phyloP scores from a whole-genome alignment of 495 filamentous ascomycete genomes.

The Talaromyces liani region DNA sequence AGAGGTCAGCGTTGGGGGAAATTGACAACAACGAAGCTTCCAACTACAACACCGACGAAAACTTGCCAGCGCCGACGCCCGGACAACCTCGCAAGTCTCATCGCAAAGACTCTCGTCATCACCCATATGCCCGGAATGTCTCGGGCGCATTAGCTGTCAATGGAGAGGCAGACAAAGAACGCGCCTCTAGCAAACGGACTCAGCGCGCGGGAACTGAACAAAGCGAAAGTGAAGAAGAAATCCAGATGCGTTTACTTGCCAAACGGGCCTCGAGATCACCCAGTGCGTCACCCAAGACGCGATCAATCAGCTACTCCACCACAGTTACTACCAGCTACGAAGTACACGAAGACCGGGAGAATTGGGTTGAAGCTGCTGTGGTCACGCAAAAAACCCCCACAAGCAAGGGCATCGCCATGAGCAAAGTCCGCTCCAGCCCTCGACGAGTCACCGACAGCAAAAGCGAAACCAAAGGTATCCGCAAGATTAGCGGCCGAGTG shows the following conservation, averaged over 20 bases:
- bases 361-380: slow-evolving; percentile 32
- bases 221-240: slow-evolving; percentile 73
- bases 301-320: slow-evolving; percentile 44
- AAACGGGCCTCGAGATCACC: slow-evolving; percentile 50
- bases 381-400: slow-evolving; percentile 57
- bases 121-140: slow-evolving; percentile 43
- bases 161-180: slow-evolving; percentile 28
- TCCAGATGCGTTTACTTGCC: slow-evolving; percentile 59
- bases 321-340: slow-evolving; percentile 39
- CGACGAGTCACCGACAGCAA: slow-evolving; percentile 49
- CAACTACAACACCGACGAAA: slow-evolving; percentile 55
- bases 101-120: slow-evolving; percentile 50
- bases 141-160: slow-evolving; percentile 34
- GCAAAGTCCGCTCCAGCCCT: slow-evolving; percentile 67
- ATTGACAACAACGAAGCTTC: slow-evolving; percentile 69
- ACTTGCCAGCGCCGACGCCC: slow-evolving; percentile 89
- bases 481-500: slow-evolving; percentile 90
- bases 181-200: slow-evolving; percentile 21
- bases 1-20: slow-evolving; percentile 80
- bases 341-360: slow-evolving; percentile 37
- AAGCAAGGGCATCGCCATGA: slow-evolving; percentile 57
- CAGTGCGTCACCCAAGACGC: slow-evolving; percentile 25
- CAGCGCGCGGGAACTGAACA: slow-evolving; percentile 39
- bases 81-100: slow-evolving; percentile 90
- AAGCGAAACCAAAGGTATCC: slow-evolving; percentile 57